Evolutionary conservation across 2,329 filamentous ascomycete species (phyloP), one percentile per base, ranked within the genome.

Genomic region (Exophiala xenobiotica): DNA sequence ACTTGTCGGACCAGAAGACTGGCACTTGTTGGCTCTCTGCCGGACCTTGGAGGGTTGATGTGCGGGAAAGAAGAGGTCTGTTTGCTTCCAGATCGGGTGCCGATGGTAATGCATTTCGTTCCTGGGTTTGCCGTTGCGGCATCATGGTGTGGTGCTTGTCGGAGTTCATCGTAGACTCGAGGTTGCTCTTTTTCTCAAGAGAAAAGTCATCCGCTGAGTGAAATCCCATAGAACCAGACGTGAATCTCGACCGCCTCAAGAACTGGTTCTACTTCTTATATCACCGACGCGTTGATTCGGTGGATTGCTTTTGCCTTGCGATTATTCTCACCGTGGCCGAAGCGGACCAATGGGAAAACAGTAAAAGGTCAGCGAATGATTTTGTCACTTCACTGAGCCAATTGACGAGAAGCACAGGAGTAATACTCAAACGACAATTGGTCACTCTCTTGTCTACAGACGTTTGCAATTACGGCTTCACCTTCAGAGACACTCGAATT

Each of bases 21-120:
- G 35, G 46, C n/a, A 19, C 31, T 3, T 29, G 23, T 31, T 42
- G 35, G 22, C 40, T 14, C 19, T 40, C 24, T 9, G 46, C 7
- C n/a, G 19, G 38, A 8, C 35, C 46, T 29, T 47, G 49, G 4
- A 56, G 53, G n/a, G 50, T 57, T 19, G 54, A 48, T 18, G 46
- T 53, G 39, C 54, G 31, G 22, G 54, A 57, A 16, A 57, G 37
- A 12, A 57, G 47, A 12, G 54, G 54, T 29, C 35, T 42, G 46
- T 52, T 53, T 22, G 54, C 54, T 22, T 57, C 54, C 7, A 53
- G 46, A 48, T 58, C 55, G 16, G 55, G 27, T 31, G 55, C 55
- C 23, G 55, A 54, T 22, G 55, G 55, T 12, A 54, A 40, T 27
- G 48, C 54, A 23, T 53, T 45, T 41, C 55, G 51, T 20, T 47